These are phyloP conservation scores for Spiromastix sp. DNA, from an alignment of 2,329 filamentous ascomycete species.

Conservation along the genomic window DNA sequence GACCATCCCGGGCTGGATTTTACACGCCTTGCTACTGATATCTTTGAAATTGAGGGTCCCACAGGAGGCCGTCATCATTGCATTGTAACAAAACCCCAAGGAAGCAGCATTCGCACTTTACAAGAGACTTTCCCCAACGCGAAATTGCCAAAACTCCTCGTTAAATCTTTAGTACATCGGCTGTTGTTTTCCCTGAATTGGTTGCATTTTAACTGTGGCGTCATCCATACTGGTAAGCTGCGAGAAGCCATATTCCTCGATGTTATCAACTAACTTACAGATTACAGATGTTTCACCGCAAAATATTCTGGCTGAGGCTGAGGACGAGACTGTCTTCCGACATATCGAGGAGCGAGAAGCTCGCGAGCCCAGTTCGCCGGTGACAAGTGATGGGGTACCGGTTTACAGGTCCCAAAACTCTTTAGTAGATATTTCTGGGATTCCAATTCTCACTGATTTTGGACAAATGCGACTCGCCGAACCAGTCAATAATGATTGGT, in stretches of 20 bases:
- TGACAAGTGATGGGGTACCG: slow-evolving; percentile 1
- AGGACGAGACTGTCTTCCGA: slow-evolving; percentile 5
- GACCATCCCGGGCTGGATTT: slow-evolving; percentile 13
- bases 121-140: slow-evolving; percentile 14
- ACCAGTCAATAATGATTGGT: slow-evolving; percentile 12
- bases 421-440: slow-evolving; percentile 7
- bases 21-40: slow-evolving; percentile 16
- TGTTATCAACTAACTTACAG: too few relatives aligned
- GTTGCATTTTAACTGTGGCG: slow-evolving; percentile 11
- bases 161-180: slow-evolving; percentile 13
- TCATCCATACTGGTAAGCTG: slow-evolving; percentile 15
- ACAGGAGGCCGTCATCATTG: slow-evolving; percentile 16
- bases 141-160: slow-evolving; percentile 12
- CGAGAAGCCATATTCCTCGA: not conserved
- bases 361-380: slow-evolving; percentile 5
- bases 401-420: slow-evolving; percentile 9
- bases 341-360: slow-evolving; percentile 9
- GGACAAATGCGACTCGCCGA: slow-evolving; percentile 11
- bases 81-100: slow-evolving; percentile 16
- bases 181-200: slow-evolving; percentile 13
- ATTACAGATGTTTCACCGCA: slow-evolving; percentile 10
- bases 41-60: slow-evolving; percentile 14
- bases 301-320: slow-evolving; percentile 8
- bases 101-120: slow-evolving; percentile 16
- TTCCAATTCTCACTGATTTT: slow-evolving; percentile 17